Evolutionary conservation across 805 yeast species (phyloP).

Genomic region (Yarrowia sp.): DNA sequence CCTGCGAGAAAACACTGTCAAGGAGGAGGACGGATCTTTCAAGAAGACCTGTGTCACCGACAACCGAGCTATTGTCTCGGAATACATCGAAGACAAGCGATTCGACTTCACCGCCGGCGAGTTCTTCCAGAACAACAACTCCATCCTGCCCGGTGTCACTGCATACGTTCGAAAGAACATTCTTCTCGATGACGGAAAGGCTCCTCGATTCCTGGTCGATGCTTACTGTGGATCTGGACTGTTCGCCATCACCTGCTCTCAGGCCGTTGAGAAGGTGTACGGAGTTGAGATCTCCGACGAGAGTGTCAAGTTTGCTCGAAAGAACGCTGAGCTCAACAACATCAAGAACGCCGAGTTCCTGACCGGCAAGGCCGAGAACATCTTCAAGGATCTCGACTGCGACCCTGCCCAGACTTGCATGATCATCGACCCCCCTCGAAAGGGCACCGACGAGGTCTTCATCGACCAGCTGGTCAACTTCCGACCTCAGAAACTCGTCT

Average conservation of each 20-base stretch:
- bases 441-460: constrained; percentile 90
- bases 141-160: constrained; percentile 81
- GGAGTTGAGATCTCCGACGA: constrained; percentile 95
- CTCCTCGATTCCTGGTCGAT: constrained; percentile 73
- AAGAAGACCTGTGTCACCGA: constrained; percentile 71
- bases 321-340: constrained; percentile 73
- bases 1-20: constrained; percentile 71
- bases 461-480: constrained; percentile 80
- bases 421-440: constrained; percentile 94
- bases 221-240: constrained; percentile 97
- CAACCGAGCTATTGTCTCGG: constrained; percentile 74
- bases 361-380: constrained; percentile 88
- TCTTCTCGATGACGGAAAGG: constrained; percentile 41
- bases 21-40: constrained; percentile 35
- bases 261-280: constrained; percentile 75
- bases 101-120: constrained; percentile 93
- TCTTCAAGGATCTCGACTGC: constrained; percentile 63
- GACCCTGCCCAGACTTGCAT: constrained; percentile 79
- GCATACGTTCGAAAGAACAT: constrained; percentile 74
- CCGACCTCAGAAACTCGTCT: constrained; percentile 83
- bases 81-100: constrained; percentile 59
- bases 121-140: constrained; percentile 93
- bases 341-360: constrained; percentile 78
- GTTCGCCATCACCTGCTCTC: constrained; percentile 81
- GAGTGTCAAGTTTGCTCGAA: constrained; percentile 80